Conservation (phyloP, 2,329 filamentous ascomycete species). For the Diaporthe vaccinii region DNA sequence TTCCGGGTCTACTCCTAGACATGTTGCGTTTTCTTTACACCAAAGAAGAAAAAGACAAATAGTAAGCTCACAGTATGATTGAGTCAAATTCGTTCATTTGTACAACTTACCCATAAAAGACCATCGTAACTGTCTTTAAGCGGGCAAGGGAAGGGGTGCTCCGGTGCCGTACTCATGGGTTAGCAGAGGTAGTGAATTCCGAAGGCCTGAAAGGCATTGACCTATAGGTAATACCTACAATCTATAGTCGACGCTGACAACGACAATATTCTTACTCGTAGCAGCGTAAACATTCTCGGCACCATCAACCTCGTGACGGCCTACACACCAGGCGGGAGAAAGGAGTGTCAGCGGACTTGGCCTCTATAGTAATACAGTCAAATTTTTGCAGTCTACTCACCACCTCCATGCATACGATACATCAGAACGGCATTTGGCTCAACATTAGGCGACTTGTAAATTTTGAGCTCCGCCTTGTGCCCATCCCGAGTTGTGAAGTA, state of each 20-base stretch:
- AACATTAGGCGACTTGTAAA: constrained; percentile 13
- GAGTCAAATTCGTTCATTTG: neutral
- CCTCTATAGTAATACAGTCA: too few relatives aligned
- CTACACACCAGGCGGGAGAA: neutral
- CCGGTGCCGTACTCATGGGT: neutral
- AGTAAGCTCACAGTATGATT: fast-evolving
- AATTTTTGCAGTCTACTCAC: neutral
- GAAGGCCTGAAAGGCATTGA: too few relatives aligned
- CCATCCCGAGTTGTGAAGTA: constrained; percentile 6
- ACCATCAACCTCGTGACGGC: constrained; percentile 9
- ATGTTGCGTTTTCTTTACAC: constrained; percentile 12
- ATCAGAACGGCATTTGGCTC: constrained; percentile 5
- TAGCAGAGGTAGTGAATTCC: neutral
- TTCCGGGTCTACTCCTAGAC: neutral
- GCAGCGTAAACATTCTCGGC: constrained; percentile 17
- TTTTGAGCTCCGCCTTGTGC: constrained; percentile 11
- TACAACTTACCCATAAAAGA: neutral
- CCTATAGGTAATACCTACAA: neutral
- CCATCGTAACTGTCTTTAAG: constrained; percentile 11
- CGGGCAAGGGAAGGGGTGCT: neutral
- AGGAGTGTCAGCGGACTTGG: neutral
- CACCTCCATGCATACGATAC: constrained; percentile 24
- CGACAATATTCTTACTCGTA: neutral
- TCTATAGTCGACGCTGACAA: constrained; percentile 4
- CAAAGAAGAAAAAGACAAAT: neutral